Evolutionary conservation across 1,139 yeast species (phyloP).

Genomic region (Yamadazyma blattariae): DNA sequence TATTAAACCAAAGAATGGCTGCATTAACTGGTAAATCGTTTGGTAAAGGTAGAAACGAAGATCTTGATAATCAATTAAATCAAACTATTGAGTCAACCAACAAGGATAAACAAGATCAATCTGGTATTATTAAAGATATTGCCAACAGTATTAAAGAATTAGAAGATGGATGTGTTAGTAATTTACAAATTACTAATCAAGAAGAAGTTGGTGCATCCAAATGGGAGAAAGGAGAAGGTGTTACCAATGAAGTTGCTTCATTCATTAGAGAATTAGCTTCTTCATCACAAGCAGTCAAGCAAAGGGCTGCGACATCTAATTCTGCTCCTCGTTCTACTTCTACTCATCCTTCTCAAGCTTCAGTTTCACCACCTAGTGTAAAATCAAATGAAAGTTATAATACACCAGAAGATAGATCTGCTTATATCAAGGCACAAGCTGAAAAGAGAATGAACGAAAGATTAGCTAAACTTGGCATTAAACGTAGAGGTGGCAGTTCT

Average conservation of each 20-base stretch:
- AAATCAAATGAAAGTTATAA: constrained; percentile 18
- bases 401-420: constrained; percentile 68
- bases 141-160: constrained; percentile 70
- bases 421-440: constrained; percentile 87
- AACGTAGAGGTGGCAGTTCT: constrained; percentile 30
- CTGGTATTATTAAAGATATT: constrained; percentile 65
- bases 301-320: constrained; percentile 1
- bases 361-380: constrained; percentile 12
- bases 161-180: constrained; percentile 56
- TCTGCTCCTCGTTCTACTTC: constrained; percentile 6
- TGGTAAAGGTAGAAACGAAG: constrained; percentile 38
- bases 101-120: constrained; percentile 53
- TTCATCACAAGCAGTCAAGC: constrained; percentile 10
- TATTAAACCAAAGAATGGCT: constrained; percentile 83
- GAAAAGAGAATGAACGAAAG: constrained; percentile 86
- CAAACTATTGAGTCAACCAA: constrained; percentile 55
- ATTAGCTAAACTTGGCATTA: constrained; percentile 79
- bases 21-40: constrained; percentile 77
- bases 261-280: constrained; percentile 58
- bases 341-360: constrained; percentile 12
- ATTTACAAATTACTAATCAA: constrained; percentile 41
- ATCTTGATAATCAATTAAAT: constrained; percentile 53
- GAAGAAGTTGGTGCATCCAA: constrained; percentile 59
- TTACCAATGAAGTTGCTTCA: constrained; percentile 57
- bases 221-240: constrained; percentile 87